Evolutionary conservation across 495 filamentous ascomycete genomes (phyloP).

Genomic region (Pyrenula massariospora): DNA sequence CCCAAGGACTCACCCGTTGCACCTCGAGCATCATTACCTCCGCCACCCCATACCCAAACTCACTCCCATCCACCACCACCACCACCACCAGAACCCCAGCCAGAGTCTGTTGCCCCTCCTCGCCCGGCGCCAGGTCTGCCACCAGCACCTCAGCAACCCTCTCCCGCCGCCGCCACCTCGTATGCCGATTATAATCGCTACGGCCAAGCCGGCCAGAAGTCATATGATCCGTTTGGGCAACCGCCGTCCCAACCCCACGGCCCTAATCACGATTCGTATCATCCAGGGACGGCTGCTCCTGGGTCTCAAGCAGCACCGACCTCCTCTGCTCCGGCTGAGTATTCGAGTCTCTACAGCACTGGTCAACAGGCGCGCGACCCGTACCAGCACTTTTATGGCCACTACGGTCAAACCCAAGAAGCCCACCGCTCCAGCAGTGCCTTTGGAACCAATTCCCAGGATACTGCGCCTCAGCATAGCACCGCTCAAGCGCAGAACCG

Average conservation of each 20-base stretch:
- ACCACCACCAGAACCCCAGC: slow-evolving; percentile 28
- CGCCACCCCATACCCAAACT: slow-evolving; percentile 34
- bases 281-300: slow-evolving; percentile 36
- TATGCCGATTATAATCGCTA: slow-evolving; percentile 60
- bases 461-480: slow-evolving; percentile 65
- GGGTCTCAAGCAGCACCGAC: slow-evolving; percentile 30
- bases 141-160: slow-evolving; percentile 45
- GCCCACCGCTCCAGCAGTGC: slow-evolving; percentile 51
- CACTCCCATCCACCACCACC: slow-evolving; percentile 9
- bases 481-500: slow-evolving; percentile 55
- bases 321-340: slow-evolving; percentile 61
- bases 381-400: slow-evolving; percentile 69
- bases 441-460: slow-evolving; percentile 61
- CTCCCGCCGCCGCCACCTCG: slow-evolving; percentile 29
- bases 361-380: slow-evolving; percentile 63
- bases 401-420: slow-evolving; percentile 75
- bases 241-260: slow-evolving; percentile 55
- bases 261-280: slow-evolving; percentile 41
- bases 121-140: slow-evolving; percentile 61
- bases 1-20: slow-evolving; percentile 87
- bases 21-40: slow-evolving; percentile 86
- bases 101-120: slow-evolving; percentile 50
- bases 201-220: slow-evolving; percentile 59
- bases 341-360: slow-evolving; percentile 77
- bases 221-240: slow-evolving; percentile 79